Conservation (phyloP, 805 yeast species). For the Soucietia sequanensis region DNA sequence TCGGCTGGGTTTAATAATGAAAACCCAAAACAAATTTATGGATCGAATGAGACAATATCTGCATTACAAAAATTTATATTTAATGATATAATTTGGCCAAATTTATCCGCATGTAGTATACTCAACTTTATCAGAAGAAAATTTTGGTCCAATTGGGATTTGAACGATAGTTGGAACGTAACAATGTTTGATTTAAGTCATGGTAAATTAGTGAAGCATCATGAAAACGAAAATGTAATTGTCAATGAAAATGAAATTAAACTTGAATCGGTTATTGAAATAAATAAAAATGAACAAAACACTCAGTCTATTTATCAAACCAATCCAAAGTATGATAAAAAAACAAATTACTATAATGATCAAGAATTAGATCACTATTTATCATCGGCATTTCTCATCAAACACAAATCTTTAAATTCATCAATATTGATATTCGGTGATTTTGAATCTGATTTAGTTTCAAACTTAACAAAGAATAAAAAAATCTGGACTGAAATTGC, state of each 20-base stretch:
- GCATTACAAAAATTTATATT: constrained; percentile 58
- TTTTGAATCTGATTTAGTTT: constrained; percentile 64
- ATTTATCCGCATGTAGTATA: constrained; percentile 40
- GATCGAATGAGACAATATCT: constrained; percentile 49
- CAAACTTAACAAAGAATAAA: constrained; percentile 35
- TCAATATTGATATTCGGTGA: constrained; percentile 76
- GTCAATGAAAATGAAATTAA: constrained; percentile 2
- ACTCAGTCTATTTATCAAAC: not conserved
- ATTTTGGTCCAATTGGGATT: constrained; percentile 9
- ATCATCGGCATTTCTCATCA: constrained; percentile 62
- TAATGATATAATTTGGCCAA: constrained; percentile 82
- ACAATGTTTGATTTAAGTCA: constrained; percentile 34
- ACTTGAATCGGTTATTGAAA: not conserved
- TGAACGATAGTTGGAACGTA: constrained; percentile 20
- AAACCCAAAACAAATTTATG: constrained; percentile 49
- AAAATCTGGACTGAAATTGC: constrained; percentile 60
- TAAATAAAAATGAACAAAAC: constrained; percentile 3
- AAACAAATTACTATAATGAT: constrained; percentile 4
- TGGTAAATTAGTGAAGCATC: constrained; percentile 18
- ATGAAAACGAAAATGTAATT: constrained; percentile 9
- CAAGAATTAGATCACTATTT: constrained; percentile 21
- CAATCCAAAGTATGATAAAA: constrained; percentile 3
- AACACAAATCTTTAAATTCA: constrained; percentile 27
- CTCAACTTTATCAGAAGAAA: constrained; percentile 18
- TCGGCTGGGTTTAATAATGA: constrained; percentile 51